These are phyloP conservation scores for Trichosporon ovoides DNA, from an alignment of 1,284 basidiomycete genomes.

Conservation along the genomic window DNA sequence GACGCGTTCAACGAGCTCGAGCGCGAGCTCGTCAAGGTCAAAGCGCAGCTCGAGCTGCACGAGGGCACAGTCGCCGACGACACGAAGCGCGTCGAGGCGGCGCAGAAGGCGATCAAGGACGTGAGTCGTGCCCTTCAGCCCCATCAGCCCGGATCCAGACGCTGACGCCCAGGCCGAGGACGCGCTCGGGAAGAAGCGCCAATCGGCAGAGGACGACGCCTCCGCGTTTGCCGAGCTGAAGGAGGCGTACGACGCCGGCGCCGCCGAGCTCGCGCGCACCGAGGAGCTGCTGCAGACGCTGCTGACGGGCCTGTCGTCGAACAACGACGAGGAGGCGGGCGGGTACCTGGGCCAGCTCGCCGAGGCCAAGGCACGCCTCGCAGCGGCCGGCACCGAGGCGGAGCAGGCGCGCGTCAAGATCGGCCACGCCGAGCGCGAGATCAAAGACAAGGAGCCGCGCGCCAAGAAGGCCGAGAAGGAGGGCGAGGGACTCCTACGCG, in stretches of 20 bases:
- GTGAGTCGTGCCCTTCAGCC: constrained; percentile 49
- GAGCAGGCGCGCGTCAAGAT: constrained; percentile 78
- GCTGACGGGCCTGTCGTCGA: constrained; percentile 73
- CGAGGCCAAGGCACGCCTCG: constrained; percentile 70
- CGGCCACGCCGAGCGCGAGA: constrained; percentile 71
- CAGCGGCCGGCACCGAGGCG: constrained; percentile 75
- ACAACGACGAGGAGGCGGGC: constrained; percentile 59
- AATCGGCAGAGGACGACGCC: constrained; percentile 55
- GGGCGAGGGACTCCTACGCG: constrained; percentile 64
- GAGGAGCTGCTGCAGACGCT: constrained; percentile 96
- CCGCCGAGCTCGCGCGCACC: constrained; percentile 63
- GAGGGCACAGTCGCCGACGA: constrained; percentile 75
- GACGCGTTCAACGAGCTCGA: constrained; percentile 73
- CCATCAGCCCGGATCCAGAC: not conserved
- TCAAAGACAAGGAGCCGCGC: constrained; percentile 68
- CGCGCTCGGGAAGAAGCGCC: constrained; percentile 57
- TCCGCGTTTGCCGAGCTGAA: constrained; percentile 53
- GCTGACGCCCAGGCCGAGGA: constrained; percentile 54
- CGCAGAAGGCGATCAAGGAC: constrained; percentile 59
- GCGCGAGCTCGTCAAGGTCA: constrained; percentile 78
- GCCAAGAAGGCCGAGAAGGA: constrained; percentile 85
- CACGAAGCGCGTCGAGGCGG: constrained; percentile 57
- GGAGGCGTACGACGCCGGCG: constrained; percentile 59
- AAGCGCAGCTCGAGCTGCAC: constrained; percentile 82
- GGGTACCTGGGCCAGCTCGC: constrained; percentile 97